These are phyloP conservation scores for Lasiodiplodia theobromae DNA, from an alignment of 2,329 filamentous ascomycete genomes.

Conservation along the genomic window DNA sequence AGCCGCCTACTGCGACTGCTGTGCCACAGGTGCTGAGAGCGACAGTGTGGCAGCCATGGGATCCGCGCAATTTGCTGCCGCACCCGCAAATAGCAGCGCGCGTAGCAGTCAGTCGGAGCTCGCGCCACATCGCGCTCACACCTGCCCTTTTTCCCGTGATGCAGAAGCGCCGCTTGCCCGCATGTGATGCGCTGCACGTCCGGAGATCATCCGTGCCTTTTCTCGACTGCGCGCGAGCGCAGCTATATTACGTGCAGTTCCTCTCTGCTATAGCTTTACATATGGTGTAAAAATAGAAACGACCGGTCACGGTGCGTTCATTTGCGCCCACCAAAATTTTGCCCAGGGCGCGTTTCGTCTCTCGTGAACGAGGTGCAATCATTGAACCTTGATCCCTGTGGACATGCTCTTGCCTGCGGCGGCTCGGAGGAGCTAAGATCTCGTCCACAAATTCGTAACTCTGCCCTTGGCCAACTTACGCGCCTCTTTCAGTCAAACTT, in stretches of 20 bases:
- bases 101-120: neutral
- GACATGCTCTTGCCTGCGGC: neutral
- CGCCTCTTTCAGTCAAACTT: neutral
- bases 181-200: neutral
- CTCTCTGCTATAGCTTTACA: neutral
- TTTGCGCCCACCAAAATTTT: neutral
- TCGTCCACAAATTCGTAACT: neutral
- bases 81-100: conserved; percentile 8
- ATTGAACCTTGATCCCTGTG: neutral
- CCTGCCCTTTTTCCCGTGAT: neutral
- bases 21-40: neutral
- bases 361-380: conserved; percentile 3
- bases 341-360: neutral
- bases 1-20: neutral
- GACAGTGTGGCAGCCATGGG: neutral
- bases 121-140: conserved; percentile 9
- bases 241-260: neutral
- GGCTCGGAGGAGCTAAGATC: neutral
- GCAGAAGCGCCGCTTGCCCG: conserved; percentile 4
- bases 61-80: neutral
- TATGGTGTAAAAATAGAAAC: conserved; percentile 14
- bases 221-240: neutral
- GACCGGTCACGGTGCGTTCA: neutral
- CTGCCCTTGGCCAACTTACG: neutral
- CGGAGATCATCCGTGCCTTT: neutral